These are phyloP conservation scores for Leucogyrophana mollusca DNA, from an alignment of 768 basidiomycete genomes.

Conservation along the genomic window DNA sequence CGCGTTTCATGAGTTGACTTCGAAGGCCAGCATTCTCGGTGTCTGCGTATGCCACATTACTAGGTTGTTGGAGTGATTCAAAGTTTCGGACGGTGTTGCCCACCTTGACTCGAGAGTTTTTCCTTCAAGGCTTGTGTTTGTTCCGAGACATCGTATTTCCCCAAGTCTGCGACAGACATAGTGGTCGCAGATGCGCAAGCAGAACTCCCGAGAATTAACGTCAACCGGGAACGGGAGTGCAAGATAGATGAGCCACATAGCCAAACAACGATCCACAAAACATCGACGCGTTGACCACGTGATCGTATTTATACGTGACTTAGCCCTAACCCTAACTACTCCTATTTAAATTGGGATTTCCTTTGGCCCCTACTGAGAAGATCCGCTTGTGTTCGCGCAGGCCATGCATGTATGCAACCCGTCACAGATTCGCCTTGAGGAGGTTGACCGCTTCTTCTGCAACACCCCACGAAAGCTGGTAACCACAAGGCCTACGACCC, in stretches of 20 bases:
- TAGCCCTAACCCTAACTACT: too few relatives aligned
- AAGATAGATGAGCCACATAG: slow-evolving; percentile 7
- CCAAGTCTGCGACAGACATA: slow-evolving; percentile 40
- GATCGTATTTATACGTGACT: slow-evolving; percentile 24
- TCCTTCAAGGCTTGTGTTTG: slow-evolving; percentile 36
- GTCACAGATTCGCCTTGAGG: slow-evolving; percentile 11
- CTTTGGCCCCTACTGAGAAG: too few relatives aligned
- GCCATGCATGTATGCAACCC: too few relatives aligned
- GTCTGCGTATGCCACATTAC: slow-evolving; percentile 22
- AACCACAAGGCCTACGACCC: slow-evolving; percentile 32
- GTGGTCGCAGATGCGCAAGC: slow-evolving; percentile 8
- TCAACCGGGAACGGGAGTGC: background rate
- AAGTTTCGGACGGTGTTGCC: slow-evolving; percentile 4
- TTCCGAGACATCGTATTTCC: slow-evolving; percentile 38
- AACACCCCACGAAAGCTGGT: slow-evolving; percentile 42
- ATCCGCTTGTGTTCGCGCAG: too few relatives aligned
- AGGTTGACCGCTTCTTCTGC: slow-evolving; percentile 38
- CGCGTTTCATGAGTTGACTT: slow-evolving; percentile 33
- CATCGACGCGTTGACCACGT: slow-evolving; percentile 31
- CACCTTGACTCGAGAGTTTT: slow-evolving; percentile 35
- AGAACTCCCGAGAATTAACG: background rate
- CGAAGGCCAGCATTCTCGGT: slow-evolving; percentile 33
- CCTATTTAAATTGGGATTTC: too few relatives aligned
- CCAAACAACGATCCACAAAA: slow-evolving; percentile 26
- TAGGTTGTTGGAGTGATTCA: background rate